phyloP scores from a whole-genome alignment of 352 stramenopile species.

The Phytophthora foliorum region DNA sequence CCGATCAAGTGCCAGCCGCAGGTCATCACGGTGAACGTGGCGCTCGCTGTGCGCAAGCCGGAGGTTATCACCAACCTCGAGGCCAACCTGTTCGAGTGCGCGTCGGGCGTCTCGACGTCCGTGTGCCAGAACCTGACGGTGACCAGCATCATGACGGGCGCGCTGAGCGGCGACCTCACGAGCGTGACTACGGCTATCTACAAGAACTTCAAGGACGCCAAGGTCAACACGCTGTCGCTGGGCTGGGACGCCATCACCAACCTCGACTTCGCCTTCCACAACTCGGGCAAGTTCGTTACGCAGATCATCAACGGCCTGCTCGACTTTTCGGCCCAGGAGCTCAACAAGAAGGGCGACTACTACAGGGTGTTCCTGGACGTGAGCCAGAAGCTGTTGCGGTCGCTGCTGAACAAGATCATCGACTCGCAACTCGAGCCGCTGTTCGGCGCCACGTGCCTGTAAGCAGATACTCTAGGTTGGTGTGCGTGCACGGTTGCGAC shows the following conservation, averaged over 20 bases:
- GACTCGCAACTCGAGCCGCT: slow-evolving; percentile 48
- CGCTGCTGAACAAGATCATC: slow-evolving; percentile 65
- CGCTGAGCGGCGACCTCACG: slow-evolving; percentile 36
- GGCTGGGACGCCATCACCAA: slow-evolving; percentile 50
- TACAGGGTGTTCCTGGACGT: slow-evolving; percentile 55
- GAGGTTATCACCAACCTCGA: slow-evolving; percentile 42
- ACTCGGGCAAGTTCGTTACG: slow-evolving; percentile 45
- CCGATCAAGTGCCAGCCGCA: slow-evolving; percentile 51
- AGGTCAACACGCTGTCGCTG: slow-evolving; percentile 43
- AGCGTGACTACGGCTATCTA: slow-evolving; percentile 41
- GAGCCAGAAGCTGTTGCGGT: slow-evolving; percentile 51
- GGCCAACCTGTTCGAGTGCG: slow-evolving; percentile 53
- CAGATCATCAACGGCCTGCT: slow-evolving; percentile 61
- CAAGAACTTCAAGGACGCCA: slow-evolving; percentile 52
- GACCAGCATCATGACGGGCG: slow-evolving; percentile 49
- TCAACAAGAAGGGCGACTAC: slow-evolving; percentile 75
- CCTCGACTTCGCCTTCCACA: slow-evolving; percentile 58
- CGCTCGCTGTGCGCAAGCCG: slow-evolving; percentile 48
- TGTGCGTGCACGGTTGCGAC: no score
- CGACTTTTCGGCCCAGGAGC: slow-evolving; percentile 47
- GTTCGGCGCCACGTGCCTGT: slow-evolving; percentile 62
- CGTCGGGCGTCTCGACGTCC: slow-evolving; percentile 32
- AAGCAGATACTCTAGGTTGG: slow-evolving; percentile 23
- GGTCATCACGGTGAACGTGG: slow-evolving; percentile 49
- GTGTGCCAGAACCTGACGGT: slow-evolving; percentile 63